Evolutionary conservation across 2,329 filamentous ascomycete species (phyloP), one percentile per base, ranked within the genome.

Genomic region (Helotiales sp.): DNA sequence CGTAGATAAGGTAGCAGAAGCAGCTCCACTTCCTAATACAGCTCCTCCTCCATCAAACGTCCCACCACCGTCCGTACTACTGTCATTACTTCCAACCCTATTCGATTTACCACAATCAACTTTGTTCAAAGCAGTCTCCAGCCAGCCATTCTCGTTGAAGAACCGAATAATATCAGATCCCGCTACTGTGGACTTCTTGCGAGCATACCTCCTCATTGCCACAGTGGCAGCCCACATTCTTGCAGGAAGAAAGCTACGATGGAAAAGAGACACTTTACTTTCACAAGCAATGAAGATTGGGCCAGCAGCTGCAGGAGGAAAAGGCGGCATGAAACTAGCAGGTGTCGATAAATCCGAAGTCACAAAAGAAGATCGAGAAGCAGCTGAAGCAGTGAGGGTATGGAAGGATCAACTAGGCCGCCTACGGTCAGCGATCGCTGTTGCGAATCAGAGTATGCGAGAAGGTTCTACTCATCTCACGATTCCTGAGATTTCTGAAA

Each of bases 281-380:
- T 84, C 90, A 1, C 91, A 96, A 72, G 87, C 88, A 69, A 96
- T 96, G 90, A 86, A 89, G 56, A 96, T 98, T 60, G 85, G 85
- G 0, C 83, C 83, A 19, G 90, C 91, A 1, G 85, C 86, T 15
- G 83, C 87, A 2, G 87, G 86, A 2, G 83, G 86, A 53, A 91
- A 90, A 66, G 87, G 93, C 1, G 88, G 93, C 3, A 97, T 98
- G 93, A 98, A 97, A 74, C 82, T 98, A 19, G 84, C 88, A 0
- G 89, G 91, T 12, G 79, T 98, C 38, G 93, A 96, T 74, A 93
- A 89, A 74, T 83, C 86, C 3, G 92, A 97, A 72, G 80, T 83
- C n/a, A 80, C 84, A 24, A 88, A 91, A 57, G 93, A 97, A 75
- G 89, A 96, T 63, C 84, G 92, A 64, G 92, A 96, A 74, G 89